Evolutionary conservation across 257 asterid genomes (phyloP).

Genomic region (Perilla frutescens): DNA sequence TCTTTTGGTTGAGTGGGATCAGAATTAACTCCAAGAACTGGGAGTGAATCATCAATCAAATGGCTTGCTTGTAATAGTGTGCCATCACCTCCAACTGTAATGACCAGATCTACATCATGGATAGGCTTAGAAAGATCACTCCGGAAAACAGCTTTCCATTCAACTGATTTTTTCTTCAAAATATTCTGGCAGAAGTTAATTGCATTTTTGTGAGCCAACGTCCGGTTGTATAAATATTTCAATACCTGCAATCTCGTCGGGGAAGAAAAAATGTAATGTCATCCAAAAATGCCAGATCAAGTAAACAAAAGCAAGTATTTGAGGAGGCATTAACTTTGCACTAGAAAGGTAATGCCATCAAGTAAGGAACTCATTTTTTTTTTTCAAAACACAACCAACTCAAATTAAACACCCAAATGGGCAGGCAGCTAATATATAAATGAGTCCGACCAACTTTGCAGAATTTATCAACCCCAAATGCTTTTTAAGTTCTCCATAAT

Average conservation of each 20-base stretch:
- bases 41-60: slow-evolving; percentile 75
- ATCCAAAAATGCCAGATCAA: neutral
- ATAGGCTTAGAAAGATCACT: slow-evolving; percentile 61
- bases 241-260: slow-evolving; percentile 59
- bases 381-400: neutral
- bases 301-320: neutral
- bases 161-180: slow-evolving; percentile 61
- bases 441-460: neutral
- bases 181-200: slow-evolving; percentile 76
- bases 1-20: slow-evolving; percentile 87
- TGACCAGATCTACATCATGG: slow-evolving; percentile 77
- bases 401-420: slow-evolving; percentile 16
- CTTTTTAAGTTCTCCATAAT: neutral
- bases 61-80: slow-evolving; percentile 89
- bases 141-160: slow-evolving; percentile 69
- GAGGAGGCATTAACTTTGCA: neutral
- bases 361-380: neutral
- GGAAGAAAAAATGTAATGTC: slow-evolving; percentile 4
- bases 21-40: slow-evolving; percentile 89
- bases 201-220: slow-evolving; percentile 71
- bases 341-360: neutral
- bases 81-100: slow-evolving; percentile 94
- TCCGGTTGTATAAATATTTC: slow-evolving; percentile 61
- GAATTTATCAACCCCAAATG: neutral
- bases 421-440: neutral